Evolutionary conservation across 176 grass and related monocot genomes (phyloP), one percentile per base, ranked within the genome.

Genomic region (Oryza australiensis): DNA sequence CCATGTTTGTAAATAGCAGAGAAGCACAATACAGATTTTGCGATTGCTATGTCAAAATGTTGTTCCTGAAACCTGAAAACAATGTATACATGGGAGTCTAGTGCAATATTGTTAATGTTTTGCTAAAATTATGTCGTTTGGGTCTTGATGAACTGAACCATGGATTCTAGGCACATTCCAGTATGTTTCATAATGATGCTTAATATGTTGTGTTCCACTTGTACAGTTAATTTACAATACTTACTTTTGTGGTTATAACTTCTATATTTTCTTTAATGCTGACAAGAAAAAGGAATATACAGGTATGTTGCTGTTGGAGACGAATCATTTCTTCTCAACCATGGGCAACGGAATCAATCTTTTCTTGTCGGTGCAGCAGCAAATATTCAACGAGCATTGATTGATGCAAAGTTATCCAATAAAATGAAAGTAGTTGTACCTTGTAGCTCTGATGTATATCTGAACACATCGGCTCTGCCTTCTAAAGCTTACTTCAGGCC

Each of bases 261-360:
- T 77, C 13, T 12, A 66, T 43, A 57, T 11, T 74, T 30, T 37
- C 20, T 70, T 40, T 62, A 76, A 30, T 41, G 5, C 38, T 87
- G 78, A 82, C 15, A 51, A 62, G 64, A 9, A 68, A 80, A 83
- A 41, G 48, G 22, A 87, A 68, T 73, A 85, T 80, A n/a, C 84
- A 98, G 93, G 65, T 98, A 88, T 79, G 77, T 98, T 87, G 73
- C 85, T 77, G 77, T 98, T 35, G 96, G 96, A 26, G 93, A 98
- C n/a, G 91, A 95, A 70, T 89, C 93, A 76, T 98, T 98, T 85
- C 81, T 86, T 80, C 64, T 88, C 33, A 93, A 60, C 69, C 90
- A 93, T 66, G 86, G 90, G 62, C 88, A 88, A 46, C 80, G 64
- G 38, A 91, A 89, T 43, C 87, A 91, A 60, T 82, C 90, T 77